Conservation (phyloP, 2,329 filamentous ascomycete genomes). For the Volutella citrinella region DNA sequence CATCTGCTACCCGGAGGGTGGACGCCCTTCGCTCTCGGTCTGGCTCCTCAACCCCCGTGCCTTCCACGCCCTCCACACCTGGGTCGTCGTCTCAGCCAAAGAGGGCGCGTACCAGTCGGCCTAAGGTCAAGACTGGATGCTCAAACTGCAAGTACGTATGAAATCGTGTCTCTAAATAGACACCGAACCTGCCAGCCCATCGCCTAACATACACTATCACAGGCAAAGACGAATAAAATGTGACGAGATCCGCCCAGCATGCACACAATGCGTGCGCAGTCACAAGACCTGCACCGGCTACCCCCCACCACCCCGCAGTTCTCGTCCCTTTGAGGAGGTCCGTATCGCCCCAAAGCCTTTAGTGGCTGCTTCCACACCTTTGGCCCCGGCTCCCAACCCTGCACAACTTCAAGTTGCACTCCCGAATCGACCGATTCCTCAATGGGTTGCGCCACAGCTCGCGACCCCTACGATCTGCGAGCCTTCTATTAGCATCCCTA, state of each 20-base stretch:
- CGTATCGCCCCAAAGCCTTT: conserved; percentile 48
- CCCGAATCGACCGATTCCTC: conserved; percentile 30
- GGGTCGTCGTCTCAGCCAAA: conserved; percentile 27
- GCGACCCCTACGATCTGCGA: conserved; percentile 35
- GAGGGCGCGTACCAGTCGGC: conserved; percentile 50
- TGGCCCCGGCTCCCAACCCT: too few species aligned
- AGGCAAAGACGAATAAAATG: conserved; percentile 64
- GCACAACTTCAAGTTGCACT: conserved; percentile 28
- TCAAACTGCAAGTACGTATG: conserved; percentile 65
- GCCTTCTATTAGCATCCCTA: conserved; percentile 43
- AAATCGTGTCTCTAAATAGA: too few species aligned
- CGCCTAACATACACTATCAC: too few species aligned
- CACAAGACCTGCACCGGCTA: conserved; percentile 61
- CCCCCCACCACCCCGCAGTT: conserved; percentile 51
- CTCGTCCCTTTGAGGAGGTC: conserved; percentile 44
- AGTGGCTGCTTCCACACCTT: too few species aligned
- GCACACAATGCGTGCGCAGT: conserved; percentile 57
- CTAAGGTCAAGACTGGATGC: conserved; percentile 66
- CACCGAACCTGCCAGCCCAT: too few species aligned
- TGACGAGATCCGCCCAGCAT: conserved; percentile 60
- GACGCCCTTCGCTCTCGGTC: too few species aligned
- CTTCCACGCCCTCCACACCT: neutral
- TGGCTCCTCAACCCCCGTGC: too few species aligned
- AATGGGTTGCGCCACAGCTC: conserved; percentile 16
- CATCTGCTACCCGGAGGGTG: too few species aligned